phyloP scores from a whole-genome alignment of 2,329 filamentous ascomycete genomes.

The Cercospora sp. region DNA sequence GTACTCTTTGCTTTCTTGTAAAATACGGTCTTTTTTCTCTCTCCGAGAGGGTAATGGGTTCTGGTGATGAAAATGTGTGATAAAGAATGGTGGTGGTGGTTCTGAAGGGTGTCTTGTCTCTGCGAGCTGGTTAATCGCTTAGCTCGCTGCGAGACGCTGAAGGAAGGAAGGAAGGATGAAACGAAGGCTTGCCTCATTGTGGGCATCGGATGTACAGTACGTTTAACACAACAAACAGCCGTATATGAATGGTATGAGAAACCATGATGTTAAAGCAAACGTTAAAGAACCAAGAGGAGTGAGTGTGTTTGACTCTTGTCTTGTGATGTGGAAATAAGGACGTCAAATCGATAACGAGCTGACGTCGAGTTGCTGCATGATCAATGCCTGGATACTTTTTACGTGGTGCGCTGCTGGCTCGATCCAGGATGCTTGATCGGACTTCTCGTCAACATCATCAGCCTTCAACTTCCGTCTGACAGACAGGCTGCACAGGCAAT shows the following conservation, averaged over 20 bases:
- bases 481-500: too few relatives aligned
- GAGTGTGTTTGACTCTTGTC: too few relatives aligned
- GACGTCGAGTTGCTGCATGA: background rate
- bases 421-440: background rate
- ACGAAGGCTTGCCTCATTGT: background rate
- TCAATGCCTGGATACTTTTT: background rate
- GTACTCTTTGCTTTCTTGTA: constrained; percentile 1
- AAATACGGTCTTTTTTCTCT: background rate
- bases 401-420: background rate
- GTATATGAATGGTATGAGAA: constrained; percentile 2
- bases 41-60: background rate
- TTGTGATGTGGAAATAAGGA: too few relatives aligned
- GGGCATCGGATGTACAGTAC: constrained; percentile 5
- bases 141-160: background rate
- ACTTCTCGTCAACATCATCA: background rate
- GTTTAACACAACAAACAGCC: background rate
- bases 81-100: background rate
- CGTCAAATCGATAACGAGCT: background rate
- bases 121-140: background rate
- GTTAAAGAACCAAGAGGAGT: too few relatives aligned
- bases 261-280: background rate
- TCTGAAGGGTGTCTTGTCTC: background rate
- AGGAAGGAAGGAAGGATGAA: background rate
- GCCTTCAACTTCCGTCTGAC: background rate
- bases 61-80: background rate